Evolutionary conservation across 75 land plant species (phyloP).

Genomic region (Larix kaempferi): DNA sequence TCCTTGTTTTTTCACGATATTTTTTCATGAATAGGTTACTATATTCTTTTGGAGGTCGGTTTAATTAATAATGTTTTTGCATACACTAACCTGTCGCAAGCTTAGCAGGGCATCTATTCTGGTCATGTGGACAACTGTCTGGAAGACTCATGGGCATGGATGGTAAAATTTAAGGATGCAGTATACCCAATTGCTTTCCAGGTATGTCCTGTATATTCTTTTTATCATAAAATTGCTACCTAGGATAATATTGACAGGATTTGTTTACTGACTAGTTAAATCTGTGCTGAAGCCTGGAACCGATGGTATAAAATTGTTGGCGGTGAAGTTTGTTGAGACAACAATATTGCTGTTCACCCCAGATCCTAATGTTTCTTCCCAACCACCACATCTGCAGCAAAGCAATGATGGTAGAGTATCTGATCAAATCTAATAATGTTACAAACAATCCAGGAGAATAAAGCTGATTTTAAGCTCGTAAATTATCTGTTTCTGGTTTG

Average conservation of each 20-base stretch:
- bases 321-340: slow-evolving; percentile 83
- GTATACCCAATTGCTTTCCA: slow-evolving; percentile 73
- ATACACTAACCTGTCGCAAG: background rate
- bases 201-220: slow-evolving; percentile 29
- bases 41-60: background rate
- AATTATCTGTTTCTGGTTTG: background rate
- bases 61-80: background rate
- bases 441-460: background rate
- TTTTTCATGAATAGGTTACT: background rate
- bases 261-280: slow-evolving; percentile 13
- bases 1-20: background rate
- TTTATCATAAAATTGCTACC: background rate
- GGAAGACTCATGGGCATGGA: slow-evolving; percentile 69
- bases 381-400: slow-evolving; percentile 50
- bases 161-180: slow-evolving; percentile 74
- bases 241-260: background rate
- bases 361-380: slow-evolving; percentile 72
- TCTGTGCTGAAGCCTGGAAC: slow-evolving; percentile 54
- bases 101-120: slow-evolving; percentile 66
- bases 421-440: background rate
- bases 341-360: slow-evolving; percentile 86
- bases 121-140: slow-evolving; percentile 61
- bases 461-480: background rate
- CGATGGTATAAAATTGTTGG: slow-evolving; percentile 70
- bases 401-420: slow-evolving; percentile 53